Evolutionary conservation across 495 filamentous ascomycete genomes (phyloP).

Genomic region (Trichoderma reesei): DNA sequence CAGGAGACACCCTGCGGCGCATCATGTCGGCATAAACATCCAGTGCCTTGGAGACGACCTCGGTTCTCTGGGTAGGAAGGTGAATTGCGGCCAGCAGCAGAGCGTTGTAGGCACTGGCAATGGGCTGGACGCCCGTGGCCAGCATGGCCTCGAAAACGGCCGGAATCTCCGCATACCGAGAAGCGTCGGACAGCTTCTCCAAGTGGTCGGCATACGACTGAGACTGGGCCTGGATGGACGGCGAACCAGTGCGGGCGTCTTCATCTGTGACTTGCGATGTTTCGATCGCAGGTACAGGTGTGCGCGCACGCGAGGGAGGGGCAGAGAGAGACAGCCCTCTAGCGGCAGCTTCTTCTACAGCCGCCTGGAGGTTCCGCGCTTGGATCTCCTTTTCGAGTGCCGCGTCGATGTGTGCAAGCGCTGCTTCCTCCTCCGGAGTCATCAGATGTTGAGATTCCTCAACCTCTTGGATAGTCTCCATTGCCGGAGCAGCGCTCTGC

Average conservation of each 20-base stretch:
- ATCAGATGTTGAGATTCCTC: conserved; percentile 15
- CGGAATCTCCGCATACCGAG: conserved; percentile 75
- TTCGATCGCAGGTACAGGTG: conserved; percentile 27
- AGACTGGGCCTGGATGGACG: conserved; percentile 45
- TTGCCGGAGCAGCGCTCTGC: conserved; percentile 26
- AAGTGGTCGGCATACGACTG: conserved; percentile 66
- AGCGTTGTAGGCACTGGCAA: conserved; percentile 78
- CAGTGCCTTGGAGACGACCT: conserved; percentile 78
- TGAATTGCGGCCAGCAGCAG: conserved; percentile 73
- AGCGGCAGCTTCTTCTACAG: conserved; percentile 27
- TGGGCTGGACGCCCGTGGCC: conserved; percentile 64
- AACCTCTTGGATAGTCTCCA: conserved; percentile 24
- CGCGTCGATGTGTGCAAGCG: conserved; percentile 39
- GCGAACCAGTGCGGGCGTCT: conserved; percentile 33
- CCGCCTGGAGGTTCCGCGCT: conserved; percentile 33
- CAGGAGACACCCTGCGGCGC: conserved; percentile 67
- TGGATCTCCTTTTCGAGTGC: conserved; percentile 41
- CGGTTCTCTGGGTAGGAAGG: conserved; percentile 59
- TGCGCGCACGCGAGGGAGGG: conserved; percentile 23
- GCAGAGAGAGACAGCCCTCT: conserved; percentile 15
- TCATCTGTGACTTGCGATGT: conserved; percentile 30
- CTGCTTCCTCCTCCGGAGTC: conserved; percentile 29
- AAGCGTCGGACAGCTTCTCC: conserved; percentile 52
- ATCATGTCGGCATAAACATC: conserved; percentile 97
- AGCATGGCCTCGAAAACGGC: conserved; percentile 83